Base-by-base conservation (phyloP, 2,329 filamentous ascomycete species). In the Chrysoporthe cubensis region DNA sequence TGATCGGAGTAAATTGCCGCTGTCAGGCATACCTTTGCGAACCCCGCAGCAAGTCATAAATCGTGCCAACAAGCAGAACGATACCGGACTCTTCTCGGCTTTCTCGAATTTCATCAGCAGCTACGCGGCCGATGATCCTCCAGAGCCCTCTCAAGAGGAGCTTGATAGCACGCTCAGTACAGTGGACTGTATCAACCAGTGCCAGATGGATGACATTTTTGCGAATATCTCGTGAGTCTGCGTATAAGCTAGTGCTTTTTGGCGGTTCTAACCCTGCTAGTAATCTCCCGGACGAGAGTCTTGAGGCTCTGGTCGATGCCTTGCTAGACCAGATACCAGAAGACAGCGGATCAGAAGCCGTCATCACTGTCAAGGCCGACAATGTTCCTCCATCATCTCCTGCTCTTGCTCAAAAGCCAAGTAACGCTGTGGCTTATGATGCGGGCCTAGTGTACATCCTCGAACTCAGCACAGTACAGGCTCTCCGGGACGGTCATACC, bases 91-190 rank as follows among this genome's bases (percentile, higher is more conserved):
- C 62, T 94, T 99, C 77, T 97, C 94, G 4, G 94, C 95, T 0
- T 93, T 99, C 74, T 96, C 95, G 0, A 97, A 92, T 5, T 99
- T 98, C 75, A 94, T 99, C 43, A 97, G 94, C n/a, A 98, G 95
- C 78, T 98, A 99, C 77, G 96, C 96, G 54, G 96, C 96, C 13
- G 96, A 98, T 78, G 96, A 99, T 75, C 96, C 96, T 14, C 96
- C 96, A 0, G 96, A 99, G 80, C 96, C 96, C 2, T 98, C 96
- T 1, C 94, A 98, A 71, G 95, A 98, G 76, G 96, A 99, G 77
- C 85, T 99, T 42, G 96, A 99, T 75, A 97, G 96, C 76, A 98
- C 96, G 0, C 83, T 99, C 11, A 96, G 92, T 76, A 95, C 96
- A 0, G 92, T 97, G 2, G 96, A 98, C 77, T 99, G 95, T 74